phyloP scores from a whole-genome alignment of 108 stramenopile species.

The Pseudonitzschia multistriata region DNA sequence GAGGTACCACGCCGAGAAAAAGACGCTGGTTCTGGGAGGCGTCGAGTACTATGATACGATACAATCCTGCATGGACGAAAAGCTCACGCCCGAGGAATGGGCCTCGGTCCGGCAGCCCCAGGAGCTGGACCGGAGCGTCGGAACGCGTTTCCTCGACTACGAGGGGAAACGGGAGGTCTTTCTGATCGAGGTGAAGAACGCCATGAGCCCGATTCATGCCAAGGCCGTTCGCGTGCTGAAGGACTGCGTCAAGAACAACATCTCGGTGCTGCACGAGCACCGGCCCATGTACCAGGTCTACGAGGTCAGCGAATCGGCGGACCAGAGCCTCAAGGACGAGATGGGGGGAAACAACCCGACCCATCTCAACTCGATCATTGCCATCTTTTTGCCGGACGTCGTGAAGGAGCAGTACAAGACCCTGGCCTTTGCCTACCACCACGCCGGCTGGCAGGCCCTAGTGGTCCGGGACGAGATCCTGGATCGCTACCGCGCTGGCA shows the following conservation, averaged over 20 bases:
- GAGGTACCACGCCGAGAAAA: conserved; percentile 22
- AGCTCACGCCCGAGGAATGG: conserved; percentile 22
- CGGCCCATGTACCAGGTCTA: conserved; percentile 16
- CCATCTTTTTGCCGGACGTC: conserved; percentile 35
- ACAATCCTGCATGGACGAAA: conserved; percentile 19
- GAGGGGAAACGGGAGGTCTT: neutral
- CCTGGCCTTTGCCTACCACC: conserved; percentile 29
- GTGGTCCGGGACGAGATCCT: conserved; percentile 8
- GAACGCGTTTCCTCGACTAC: neutral
- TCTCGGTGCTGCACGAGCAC: conserved; percentile 12
- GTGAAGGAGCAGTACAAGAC: conserved; percentile 26
- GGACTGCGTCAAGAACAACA: conserved; percentile 6
- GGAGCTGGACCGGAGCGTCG: conserved; percentile 15
- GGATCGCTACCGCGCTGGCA: neutral
- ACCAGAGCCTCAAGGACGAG: conserved; percentile 12
- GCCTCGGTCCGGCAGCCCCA: neutral
- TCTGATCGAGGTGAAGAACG: conserved; percentile 22
- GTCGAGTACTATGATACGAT: conserved; percentile 25
- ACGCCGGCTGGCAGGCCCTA: conserved; percentile 33
- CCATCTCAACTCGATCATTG: conserved; percentile 29
- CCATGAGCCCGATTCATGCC: conserved; percentile 19
- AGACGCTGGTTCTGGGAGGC: conserved; percentile 27
- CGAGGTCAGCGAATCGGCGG: neutral
- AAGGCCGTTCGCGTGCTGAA: conserved; percentile 20
- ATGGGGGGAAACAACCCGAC: conserved; percentile 40